Conservation (phyloP, 768 basidiomycete species). For the Asterophora parasitica region DNA sequence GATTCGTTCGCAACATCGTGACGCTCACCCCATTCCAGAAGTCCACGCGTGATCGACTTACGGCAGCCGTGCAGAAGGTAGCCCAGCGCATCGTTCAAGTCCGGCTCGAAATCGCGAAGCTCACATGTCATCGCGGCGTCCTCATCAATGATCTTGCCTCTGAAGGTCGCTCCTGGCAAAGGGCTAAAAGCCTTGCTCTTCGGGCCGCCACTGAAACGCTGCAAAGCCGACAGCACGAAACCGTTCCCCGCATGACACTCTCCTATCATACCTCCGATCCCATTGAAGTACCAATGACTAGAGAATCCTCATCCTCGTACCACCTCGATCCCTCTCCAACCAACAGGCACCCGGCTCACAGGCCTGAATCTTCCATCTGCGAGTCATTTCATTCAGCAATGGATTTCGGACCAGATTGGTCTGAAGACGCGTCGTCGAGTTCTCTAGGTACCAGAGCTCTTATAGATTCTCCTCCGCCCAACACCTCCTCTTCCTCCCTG, state of each 20-base stretch:
- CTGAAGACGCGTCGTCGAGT: conserved; percentile 32
- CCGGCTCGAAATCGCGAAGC: conserved; percentile 68
- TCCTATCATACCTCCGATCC: conserved; percentile 25
- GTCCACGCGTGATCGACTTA: conserved; percentile 74
- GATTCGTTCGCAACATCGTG: conserved; percentile 75
- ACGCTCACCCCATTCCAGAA: conserved; percentile 86
- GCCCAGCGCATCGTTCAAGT: conserved; percentile 61
- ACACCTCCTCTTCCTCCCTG: conserved; percentile 28
- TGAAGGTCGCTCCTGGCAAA: conserved; percentile 62
- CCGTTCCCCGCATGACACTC: conserved; percentile 33
- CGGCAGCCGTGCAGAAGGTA: conserved; percentile 51
- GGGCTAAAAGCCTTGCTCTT: conserved; percentile 66
- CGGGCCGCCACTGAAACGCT: conserved; percentile 68
- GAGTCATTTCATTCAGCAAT: conserved; percentile 69
- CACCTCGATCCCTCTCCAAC: conserved; percentile 21
- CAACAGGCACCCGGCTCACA: conserved; percentile 26
- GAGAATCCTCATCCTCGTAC: conserved; percentile 4
- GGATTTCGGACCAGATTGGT: conserved; percentile 51
- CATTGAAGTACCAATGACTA: neutral
- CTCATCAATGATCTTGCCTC: conserved; percentile 70
- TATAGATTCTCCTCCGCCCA: conserved; percentile 32
- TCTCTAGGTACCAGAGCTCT: conserved; percentile 27
- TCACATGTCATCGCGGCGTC: conserved; percentile 72
- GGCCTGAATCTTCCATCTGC: conserved; percentile 42
- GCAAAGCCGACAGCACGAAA: conserved; percentile 35